These are phyloP conservation scores for Eurotiales sp. DNA, from an alignment of 2,329 filamentous ascomycete genomes.

Conservation along the genomic window DNA sequence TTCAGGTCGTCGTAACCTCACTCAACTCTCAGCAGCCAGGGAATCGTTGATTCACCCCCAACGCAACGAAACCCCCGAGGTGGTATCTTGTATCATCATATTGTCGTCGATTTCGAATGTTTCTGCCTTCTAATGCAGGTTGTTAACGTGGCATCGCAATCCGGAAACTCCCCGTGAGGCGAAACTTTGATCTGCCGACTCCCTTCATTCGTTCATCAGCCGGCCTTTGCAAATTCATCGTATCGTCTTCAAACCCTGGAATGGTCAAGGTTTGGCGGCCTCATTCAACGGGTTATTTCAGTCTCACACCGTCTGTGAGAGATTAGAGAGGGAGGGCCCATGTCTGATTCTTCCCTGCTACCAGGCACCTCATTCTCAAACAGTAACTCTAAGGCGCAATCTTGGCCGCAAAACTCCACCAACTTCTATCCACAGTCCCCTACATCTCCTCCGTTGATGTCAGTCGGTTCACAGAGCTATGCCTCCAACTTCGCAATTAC, in stretches of 20 bases:
- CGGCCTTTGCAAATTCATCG: conserved; percentile 12
- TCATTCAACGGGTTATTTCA: not conserved
- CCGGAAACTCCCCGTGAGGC: conserved; percentile 12
- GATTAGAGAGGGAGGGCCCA: too few relatives aligned
- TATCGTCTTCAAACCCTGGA: not conserved
- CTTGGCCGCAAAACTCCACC: conserved; percentile 25
- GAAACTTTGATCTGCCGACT: conserved; percentile 13
- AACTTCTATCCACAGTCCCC: conserved; percentile 36
- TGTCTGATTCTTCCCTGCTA: conserved; percentile 37
- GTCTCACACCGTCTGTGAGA: not conserved
- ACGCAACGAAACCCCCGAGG: not conserved
- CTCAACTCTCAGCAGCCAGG: conserved; percentile 13
- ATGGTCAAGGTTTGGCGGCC: not conserved
- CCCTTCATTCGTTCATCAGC: conserved; percentile 14
- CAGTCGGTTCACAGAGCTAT: conserved; percentile 48
- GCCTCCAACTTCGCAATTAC: conserved; percentile 42
- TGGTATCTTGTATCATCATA: not conserved
- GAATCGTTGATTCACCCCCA: conserved; percentile 3
- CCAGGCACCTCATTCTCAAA: conserved; percentile 39
- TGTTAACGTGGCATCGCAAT: conserved; percentile 9
- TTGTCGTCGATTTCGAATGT: not conserved
- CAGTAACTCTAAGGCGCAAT: conserved; percentile 36
- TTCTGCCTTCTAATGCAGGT: conserved; percentile 12
- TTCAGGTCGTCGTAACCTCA: conserved; percentile 13
- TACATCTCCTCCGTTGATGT: conserved; percentile 49